These are phyloP conservation scores for Xylariaceae sp. DNA, from an alignment of 2,329 filamentous ascomycete genomes.

Conservation along the genomic window DNA sequence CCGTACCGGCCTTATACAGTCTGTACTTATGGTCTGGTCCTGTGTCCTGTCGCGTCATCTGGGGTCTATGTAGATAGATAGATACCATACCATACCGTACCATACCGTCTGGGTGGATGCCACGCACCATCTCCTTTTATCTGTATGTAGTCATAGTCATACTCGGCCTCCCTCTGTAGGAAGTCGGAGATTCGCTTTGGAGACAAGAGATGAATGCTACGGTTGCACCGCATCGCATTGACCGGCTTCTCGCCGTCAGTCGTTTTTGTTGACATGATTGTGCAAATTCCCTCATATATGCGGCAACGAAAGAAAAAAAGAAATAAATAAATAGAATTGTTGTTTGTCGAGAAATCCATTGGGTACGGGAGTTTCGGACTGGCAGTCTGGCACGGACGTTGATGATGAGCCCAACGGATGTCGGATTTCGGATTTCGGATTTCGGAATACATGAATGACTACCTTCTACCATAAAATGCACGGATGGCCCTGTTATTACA, in stretches of 20 bases:
- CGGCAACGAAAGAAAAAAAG: neutral
- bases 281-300: neutral
- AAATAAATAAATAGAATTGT: neutral
- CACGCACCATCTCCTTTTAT: neutral
- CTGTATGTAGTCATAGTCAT: too few species aligned
- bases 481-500: too few species aligned
- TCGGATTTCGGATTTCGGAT: too few species aligned
- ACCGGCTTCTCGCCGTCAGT: neutral
- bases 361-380: too few species aligned
- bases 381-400: too few species aligned
- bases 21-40: neutral
- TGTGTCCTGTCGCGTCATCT: neutral
- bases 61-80: too few species aligned
- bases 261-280: neutral
- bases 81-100: too few species aligned
- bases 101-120: neutral
- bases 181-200: neutral
- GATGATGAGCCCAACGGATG: too few species aligned
- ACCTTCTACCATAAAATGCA: too few species aligned
- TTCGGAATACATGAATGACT: too few species aligned
- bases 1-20: slow-evolving; percentile 9
- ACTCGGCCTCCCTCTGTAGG: too few species aligned
- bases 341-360: neutral
- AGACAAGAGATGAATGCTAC: neutral
- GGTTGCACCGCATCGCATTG: slow-evolving; percentile 3